A percentile compares a stretch with the other conserved stretches of the same genome.
Evolutionary conservation across 768 basidiomycete species (phyloP).

Genomic region (Leccinum uliginosum): DNA sequence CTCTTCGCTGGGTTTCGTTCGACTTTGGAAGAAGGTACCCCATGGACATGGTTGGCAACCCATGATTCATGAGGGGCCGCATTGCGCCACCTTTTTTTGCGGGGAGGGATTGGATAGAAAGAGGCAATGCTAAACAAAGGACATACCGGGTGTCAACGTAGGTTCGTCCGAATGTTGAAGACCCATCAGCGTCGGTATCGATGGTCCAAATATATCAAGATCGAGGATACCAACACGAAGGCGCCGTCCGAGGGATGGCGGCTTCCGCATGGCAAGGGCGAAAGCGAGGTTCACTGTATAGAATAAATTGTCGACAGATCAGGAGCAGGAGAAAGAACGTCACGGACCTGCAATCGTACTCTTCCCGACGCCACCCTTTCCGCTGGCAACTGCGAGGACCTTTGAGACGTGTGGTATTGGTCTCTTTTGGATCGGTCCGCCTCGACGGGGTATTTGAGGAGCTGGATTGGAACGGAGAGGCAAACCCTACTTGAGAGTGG

Average conservation of each 20-base stretch:
- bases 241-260: conserved; percentile 30
- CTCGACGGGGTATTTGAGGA: conserved; percentile 59
- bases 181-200: conserved; percentile 90
- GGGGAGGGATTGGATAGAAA: not conserved
- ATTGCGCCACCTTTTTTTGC: conserved; percentile 61
- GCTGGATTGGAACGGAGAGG: conserved; percentile 32
- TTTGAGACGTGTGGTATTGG: conserved; percentile 70
- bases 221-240: conserved; percentile 85
- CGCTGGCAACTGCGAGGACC: conserved; percentile 82
- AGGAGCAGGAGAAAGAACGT: not conserved
- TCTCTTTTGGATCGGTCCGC: conserved; percentile 50
- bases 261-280: conserved; percentile 51
- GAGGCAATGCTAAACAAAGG: not conserved
- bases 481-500: conserved; percentile 31
- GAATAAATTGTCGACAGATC: conserved; percentile 3
- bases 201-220: conserved; percentile 94
- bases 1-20: conserved; percentile 43
- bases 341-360: conserved; percentile 82
- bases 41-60: conserved; percentile 94
- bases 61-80: conserved; percentile 81
- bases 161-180: conserved; percentile 78
- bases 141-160: conserved; percentile 61
- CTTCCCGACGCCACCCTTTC: conserved; percentile 96
- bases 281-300: conserved; percentile 75
- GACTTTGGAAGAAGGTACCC: conserved; percentile 79